A percentile compares a stretch with the other conserved stretches of the same genome.
Evolutionary conservation across 202 grass and related monocot genomes (phyloP).

Genomic region (Sporobolus alterniflorus): DNA sequence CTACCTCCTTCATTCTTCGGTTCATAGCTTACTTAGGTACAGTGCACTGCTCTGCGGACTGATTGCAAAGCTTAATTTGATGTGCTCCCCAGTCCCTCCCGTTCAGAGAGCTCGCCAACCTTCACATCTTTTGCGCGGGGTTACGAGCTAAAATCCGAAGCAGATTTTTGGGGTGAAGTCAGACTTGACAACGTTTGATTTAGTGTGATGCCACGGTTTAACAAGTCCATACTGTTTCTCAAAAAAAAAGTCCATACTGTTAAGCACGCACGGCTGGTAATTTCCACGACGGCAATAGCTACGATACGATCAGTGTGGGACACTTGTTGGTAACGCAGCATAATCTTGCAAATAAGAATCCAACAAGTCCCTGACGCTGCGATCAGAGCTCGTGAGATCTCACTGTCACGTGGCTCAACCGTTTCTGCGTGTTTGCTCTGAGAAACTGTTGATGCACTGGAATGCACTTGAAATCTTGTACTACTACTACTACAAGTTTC

Average conservation of each 20-base stretch:
- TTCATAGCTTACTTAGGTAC: no score
- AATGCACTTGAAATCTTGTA: not conserved
- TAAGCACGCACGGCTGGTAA: not conserved
- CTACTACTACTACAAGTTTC: not conserved
- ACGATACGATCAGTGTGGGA: not conserved
- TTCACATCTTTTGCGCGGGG: not conserved
- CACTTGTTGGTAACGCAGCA: not conserved
- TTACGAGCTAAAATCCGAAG: not conserved
- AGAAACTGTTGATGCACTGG: conserved; percentile 18
- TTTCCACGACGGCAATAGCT: not conserved
- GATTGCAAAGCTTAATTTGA: not conserved
- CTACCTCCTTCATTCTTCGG: not conserved
- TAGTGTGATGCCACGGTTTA: no score
- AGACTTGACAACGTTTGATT: no score
- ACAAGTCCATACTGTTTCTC: no score
- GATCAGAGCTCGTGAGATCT: conserved; percentile 3
- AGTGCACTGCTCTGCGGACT: no score
- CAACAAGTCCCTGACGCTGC: not conserved
- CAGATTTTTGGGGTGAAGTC: not conserved
- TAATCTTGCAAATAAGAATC: not conserved
- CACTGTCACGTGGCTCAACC: not conserved
- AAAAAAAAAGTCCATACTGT: no score
- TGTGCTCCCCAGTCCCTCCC: not conserved
- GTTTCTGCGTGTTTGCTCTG: conserved; percentile 7
- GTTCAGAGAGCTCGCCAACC: not conserved